phyloP scores from a whole-genome alignment of 345 rosid genomes.

The Murraya paniculata region DNA sequence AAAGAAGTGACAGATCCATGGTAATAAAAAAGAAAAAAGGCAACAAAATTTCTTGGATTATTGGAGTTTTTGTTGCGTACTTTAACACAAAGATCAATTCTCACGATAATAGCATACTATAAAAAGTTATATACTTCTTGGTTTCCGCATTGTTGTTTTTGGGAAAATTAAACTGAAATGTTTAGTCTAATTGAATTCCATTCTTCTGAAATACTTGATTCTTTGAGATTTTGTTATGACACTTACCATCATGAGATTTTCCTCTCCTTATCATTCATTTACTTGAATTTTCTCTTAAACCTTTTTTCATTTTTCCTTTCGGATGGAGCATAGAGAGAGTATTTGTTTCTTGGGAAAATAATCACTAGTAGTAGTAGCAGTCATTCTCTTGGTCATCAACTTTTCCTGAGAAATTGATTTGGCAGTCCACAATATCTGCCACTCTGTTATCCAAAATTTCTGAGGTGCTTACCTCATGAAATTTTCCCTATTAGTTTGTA shows the following conservation, averaged over 20 bases:
- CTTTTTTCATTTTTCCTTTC: neutral
- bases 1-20: neutral
- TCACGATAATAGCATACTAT: neutral
- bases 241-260: conserved; percentile 1
- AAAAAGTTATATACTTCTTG: neutral
- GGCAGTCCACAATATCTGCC: neutral
- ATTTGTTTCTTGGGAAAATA: neutral
- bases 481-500: neutral
- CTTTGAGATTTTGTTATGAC: neutral
- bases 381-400: neutral
- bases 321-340: too few species aligned
- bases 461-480: neutral
- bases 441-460: neutral
- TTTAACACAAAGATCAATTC: neutral
- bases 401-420: neutral
- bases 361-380: neutral
- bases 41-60: neutral
- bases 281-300: neutral
- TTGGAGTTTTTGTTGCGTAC: neutral
- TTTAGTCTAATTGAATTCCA: neutral
- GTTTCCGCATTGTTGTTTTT: neutral
- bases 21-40: neutral
- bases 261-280: neutral
- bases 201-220: neutral
- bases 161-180: neutral